These are phyloP conservation scores for Luzula sylvatica DNA, from an alignment of 176 grass and related monocot species.

Conservation along the genomic window DNA sequence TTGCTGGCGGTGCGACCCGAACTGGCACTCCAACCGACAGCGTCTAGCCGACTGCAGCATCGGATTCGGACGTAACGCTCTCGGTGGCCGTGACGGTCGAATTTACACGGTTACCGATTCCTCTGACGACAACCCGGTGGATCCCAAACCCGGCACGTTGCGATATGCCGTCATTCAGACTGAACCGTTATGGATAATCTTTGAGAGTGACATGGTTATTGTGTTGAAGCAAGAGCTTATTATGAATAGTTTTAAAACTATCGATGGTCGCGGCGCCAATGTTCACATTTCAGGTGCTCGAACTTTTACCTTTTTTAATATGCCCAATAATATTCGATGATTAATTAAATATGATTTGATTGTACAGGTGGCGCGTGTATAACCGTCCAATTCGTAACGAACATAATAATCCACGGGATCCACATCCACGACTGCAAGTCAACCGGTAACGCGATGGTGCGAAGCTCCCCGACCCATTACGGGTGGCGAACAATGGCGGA, in stretches of 20 bases:
- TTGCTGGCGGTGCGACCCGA: slow-evolving; percentile 41
- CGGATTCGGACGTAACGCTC: slow-evolving; percentile 31
- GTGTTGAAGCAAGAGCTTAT: slow-evolving; percentile 9
- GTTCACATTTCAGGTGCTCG: slow-evolving; percentile 19
- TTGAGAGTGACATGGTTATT: slow-evolving; percentile 34
- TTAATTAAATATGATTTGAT: not conserved
- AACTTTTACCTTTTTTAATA: not conserved
- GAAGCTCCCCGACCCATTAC: slow-evolving; percentile 23
- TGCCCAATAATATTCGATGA: no score
- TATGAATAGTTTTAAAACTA: slow-evolving; percentile 31
- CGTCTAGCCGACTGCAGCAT: slow-evolving; percentile 31
- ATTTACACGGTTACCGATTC: slow-evolving; percentile 34
- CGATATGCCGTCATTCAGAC: slow-evolving; percentile 30
- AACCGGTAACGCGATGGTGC: slow-evolving; percentile 23
- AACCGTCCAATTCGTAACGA: not conserved
- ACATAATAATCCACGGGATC: slow-evolving; percentile 39
- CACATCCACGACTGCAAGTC: slow-evolving; percentile 28
- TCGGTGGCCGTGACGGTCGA: slow-evolving; percentile 24
- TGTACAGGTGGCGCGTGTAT: slow-evolving; percentile 31
- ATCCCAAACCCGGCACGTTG: slow-evolving; percentile 24
- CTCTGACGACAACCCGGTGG: slow-evolving; percentile 13
- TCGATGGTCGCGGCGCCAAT: slow-evolving; percentile 36
- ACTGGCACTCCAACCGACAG: slow-evolving; percentile 31
- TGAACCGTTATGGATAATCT: slow-evolving; percentile 39
- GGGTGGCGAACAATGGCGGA: slow-evolving; percentile 25